Conservation (phyloP, 306 rosid species). For the Vigna hirtella region DNA sequence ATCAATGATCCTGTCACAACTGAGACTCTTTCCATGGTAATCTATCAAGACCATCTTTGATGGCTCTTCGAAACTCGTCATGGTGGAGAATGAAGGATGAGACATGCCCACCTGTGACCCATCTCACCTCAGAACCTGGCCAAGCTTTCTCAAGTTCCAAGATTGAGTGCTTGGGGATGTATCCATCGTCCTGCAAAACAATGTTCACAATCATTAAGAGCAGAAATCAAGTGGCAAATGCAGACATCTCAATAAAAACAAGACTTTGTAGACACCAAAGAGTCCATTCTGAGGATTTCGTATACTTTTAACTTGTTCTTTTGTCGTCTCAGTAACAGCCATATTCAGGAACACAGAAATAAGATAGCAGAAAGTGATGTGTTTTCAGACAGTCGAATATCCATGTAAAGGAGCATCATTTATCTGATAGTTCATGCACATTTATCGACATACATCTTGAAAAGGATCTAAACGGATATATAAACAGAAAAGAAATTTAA, state of each 20-base stretch:
- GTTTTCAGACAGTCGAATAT: slow-evolving; percentile 19
- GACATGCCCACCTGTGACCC: slow-evolving; percentile 97
- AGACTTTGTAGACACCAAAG: neutral
- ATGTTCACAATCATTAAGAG: slow-evolving; percentile 22
- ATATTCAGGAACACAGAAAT: slow-evolving; percentile 11
- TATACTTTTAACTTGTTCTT: neutral
- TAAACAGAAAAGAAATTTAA: slow-evolving; percentile 28
- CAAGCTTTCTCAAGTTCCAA: slow-evolving; percentile 91
- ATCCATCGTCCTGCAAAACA: slow-evolving; percentile 85
- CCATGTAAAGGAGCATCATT: slow-evolving; percentile 7
- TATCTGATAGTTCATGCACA: neutral
- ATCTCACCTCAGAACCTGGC: slow-evolving; percentile 98
- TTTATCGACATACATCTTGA: slow-evolving; percentile 20
- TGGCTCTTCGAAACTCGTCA: slow-evolving; percentile 80
- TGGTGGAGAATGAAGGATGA: slow-evolving; percentile 95
- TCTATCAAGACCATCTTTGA: slow-evolving; percentile 77
- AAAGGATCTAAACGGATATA: slow-evolving; percentile 8
- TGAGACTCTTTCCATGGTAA: slow-evolving; percentile 80
- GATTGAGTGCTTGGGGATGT: slow-evolving; percentile 86
- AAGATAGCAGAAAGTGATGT: neutral
- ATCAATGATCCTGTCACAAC: slow-evolving; percentile 45
- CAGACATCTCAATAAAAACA: slow-evolving; percentile 21
- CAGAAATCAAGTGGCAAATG: slow-evolving; percentile 2
- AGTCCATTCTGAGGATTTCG: neutral
- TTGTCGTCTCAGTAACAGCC: neutral